Base-by-base conservation (phyloP, 129 eudicot species). In the Chrysanthemum makinoi region DNA sequence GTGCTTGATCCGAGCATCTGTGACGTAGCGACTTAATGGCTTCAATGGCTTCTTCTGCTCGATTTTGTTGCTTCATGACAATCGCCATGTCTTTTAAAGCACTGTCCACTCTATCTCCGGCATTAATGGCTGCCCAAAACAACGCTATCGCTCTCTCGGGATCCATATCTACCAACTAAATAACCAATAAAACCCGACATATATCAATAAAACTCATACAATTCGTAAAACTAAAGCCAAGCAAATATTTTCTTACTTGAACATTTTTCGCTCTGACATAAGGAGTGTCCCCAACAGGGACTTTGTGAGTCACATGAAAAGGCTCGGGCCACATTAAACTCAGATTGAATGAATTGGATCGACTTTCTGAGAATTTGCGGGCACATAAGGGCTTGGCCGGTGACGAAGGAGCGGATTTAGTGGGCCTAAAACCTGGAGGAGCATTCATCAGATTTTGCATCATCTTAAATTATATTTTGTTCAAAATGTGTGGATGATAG, bases 81-180 rank as follows among this genome's bases (percentile, higher is more conserved):
- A 89, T 81, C 24, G 91, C 91, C 91, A 89, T 89, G 43, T 89
- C 96, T 77, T 86, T 89, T 49, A 89, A 77, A 17, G 91, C 96
- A 84, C 91, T 89, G 67, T 89, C 96, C 57, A 89, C 87, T 79
- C 91, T 76, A 72, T 88, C 96, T 68, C 96, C 96, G 0, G 96
- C 87, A 70, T 88, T 88, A 30, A 88, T 88, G 43, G 96, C 91
- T 24, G 91, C 91, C 96, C 96, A 88, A 26, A 86, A 86, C 73
- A 88, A 28, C 0, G 91, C 12, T 56, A 56, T 56, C 3, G 62
- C 62, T 18, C 22, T 56, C 26, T 56, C 30, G 11, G 62, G 62
- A 56, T 56, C 62, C 22, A 18, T 56, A 9, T 56, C 62, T 56
- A 56, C 28, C 30, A 88, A 73, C 96, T 88, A 69, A 52, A 13